Percentiles rank a stretch among this genome's conserved stretches.
Evolutionary conservation across 306 rosid genomes (phyloP).

Genomic region (Senna tora): DNA sequence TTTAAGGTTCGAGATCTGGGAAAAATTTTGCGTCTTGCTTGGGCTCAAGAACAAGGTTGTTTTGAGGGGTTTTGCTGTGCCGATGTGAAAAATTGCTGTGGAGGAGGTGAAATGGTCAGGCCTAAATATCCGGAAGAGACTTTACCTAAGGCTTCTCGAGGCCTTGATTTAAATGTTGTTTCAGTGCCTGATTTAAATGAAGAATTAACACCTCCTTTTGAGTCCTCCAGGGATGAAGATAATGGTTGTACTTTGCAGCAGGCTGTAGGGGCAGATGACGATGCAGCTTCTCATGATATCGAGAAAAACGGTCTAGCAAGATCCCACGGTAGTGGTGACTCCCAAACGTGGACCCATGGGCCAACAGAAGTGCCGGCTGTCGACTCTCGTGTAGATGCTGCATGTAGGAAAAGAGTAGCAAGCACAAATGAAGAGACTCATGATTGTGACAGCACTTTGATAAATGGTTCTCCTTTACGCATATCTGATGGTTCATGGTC

Average conservation of each 20-base stretch:
- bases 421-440: conserved; percentile 73
- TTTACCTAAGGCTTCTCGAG: conserved; percentile 64
- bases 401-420: conserved; percentile 71
- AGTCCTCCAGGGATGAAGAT: conserved; percentile 91
- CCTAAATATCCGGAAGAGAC: conserved; percentile 62
- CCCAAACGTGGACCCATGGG: conserved; percentile 83
- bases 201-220: conserved; percentile 94
- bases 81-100: conserved; percentile 72
- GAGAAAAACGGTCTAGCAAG: conserved; percentile 72
- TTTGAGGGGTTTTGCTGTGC: conserved; percentile 78
- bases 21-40: conserved; percentile 72
- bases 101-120: conserved; percentile 52
- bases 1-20: conserved; percentile 97
- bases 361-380: conserved; percentile 80
- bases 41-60: conserved; percentile 83
- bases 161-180: conserved; percentile 87
- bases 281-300: conserved; percentile 84
- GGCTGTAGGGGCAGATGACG: conserved; percentile 89
- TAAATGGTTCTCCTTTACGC: conserved; percentile 76
- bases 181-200: conserved; percentile 96
- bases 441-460: conserved; percentile 97
- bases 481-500: conserved; percentile 65
- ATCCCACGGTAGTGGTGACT: conserved; percentile 93
- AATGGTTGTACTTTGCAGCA: conserved; percentile 92
- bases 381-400: conserved; percentile 64